Evolutionary conservation across 2,329 filamentous ascomycete species (phyloP).

Genomic region (Calonectria multiphialidica): DNA sequence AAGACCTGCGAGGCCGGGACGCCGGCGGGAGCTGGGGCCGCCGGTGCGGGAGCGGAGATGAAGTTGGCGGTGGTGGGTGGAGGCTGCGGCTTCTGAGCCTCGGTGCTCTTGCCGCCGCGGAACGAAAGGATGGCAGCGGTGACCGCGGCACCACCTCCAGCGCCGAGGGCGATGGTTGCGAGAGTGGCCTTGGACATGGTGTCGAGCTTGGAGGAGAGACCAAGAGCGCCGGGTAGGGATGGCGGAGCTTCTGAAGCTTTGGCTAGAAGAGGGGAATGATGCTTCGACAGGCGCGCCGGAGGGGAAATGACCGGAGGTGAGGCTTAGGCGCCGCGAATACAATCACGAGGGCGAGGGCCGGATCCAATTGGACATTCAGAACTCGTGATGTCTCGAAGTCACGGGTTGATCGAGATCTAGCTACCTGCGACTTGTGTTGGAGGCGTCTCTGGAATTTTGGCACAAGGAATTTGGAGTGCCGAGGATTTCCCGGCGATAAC

Average conservation of each 20-base stretch:
- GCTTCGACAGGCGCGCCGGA: background rate
- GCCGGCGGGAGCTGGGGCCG: constrained; percentile 47
- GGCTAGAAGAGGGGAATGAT: background rate
- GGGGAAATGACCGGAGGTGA: background rate
- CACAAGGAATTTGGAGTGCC: background rate
- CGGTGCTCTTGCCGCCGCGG: constrained; percentile 61
- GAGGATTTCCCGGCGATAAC: constrained; percentile 21
- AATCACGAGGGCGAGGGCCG: constrained; percentile 5
- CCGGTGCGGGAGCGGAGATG: constrained; percentile 43
- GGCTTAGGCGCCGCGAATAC: background rate
- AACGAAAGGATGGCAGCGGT: constrained; percentile 77
- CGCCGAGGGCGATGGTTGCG: constrained; percentile 81
- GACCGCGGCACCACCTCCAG: constrained; percentile 80
- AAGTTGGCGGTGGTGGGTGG: constrained; percentile 44
- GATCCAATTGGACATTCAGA: constrained; percentile 17
- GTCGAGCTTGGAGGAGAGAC: constrained; percentile 23
- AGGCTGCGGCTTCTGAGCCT: constrained; percentile 49
- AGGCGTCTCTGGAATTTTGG: background rate
- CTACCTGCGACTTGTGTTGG: background rate
- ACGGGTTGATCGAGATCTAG: background rate
- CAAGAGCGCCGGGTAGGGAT: background rate
- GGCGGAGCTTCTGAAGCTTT: background rate
- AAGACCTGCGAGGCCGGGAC: constrained; percentile 72
- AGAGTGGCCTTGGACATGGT: constrained; percentile 84
- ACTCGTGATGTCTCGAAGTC: constrained; percentile 18